Base-by-base conservation (phyloP, 2,329 filamentous ascomycete species). In the Dactylella cylindrospora region DNA sequence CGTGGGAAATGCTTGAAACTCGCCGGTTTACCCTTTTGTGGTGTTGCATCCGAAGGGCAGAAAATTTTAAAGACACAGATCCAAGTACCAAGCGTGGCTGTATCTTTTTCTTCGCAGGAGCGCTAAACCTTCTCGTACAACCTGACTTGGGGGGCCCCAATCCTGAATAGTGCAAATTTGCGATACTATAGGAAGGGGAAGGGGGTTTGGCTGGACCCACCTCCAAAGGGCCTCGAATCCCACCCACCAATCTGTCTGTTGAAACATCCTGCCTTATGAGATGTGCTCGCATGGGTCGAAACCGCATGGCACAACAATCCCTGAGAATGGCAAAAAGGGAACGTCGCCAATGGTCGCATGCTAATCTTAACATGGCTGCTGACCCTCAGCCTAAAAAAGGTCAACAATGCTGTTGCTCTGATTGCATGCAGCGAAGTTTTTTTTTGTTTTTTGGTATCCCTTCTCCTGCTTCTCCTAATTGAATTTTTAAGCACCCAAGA, bases 181-280 rank as follows among this genome's bases (percentile, higher is more conserved):
- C n/a, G n/a, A n/a, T n/a, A n/a, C n/a, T n/a, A n/a, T n/a, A n/a
- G n/a, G n/a, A n/a, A n/a, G n/a, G n/a, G n/a, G n/a, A n/a, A n/a
- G n/a, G n/a, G n/a, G n/a, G n/a, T n/a, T n/a, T n/a, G n/a, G n/a
- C n/a, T n/a, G n/a, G n/a, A n/a, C n/a, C n/a, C n/a, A n/a, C n/a
- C n/a, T n/a, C n/a, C n/a, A n/a, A n/a, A n/a, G n/a, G n/a, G n/a
- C n/a, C n/a, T n/a, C n/a, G n/a, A 32, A 36, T 43, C 38, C 39
- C 29, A 38, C 29, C 41, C 57, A 44, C 57, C 57, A 62, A 44
- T 49, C 38, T 47, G 50, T 32, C 50, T 44, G 49, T n/a, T n/a
- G n/a, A n/a, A n/a, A 54, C 47, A 62, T 38, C 57, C 57, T 62
- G 57, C 57, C 57, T 62, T 62, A 53, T 62, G 57, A 28, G 57